Percentiles rank a stretch among this genome's conserved stretches.
Evolutionary conservation across 1,284 basidiomycete species (phyloP).

Genomic region (Tilletiopsis washingtonensis): DNA sequence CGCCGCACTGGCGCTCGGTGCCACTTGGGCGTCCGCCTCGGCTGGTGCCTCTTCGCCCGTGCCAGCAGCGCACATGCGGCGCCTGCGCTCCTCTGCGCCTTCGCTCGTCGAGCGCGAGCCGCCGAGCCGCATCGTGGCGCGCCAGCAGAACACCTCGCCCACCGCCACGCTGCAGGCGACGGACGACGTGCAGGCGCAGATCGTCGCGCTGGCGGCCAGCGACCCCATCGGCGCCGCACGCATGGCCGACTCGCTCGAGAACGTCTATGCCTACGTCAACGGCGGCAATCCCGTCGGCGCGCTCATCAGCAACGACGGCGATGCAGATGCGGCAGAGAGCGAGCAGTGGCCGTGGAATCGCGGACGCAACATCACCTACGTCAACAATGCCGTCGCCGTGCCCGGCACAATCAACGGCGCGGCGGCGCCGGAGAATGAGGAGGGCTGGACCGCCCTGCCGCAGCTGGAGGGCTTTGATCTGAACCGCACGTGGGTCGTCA

Average conservation of each 20-base stretch:
- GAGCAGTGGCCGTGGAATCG: conserved; percentile 31
- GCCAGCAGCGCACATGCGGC: too few species aligned
- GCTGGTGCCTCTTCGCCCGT: too few species aligned
- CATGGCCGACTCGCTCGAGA: conserved; percentile 11
- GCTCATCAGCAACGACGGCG: conserved; percentile 9
- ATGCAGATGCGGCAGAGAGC: too few species aligned
- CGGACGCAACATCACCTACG: conserved; percentile 14
- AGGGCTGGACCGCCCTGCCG: conserved; percentile 50
- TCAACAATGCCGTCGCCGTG: conserved; percentile 17
- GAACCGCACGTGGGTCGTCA: conserved; percentile 21
- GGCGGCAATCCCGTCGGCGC: conserved; percentile 1
- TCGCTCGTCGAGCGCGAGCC: too few species aligned
- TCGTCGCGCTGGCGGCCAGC: conserved; percentile 13
- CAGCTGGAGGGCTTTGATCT: conserved; percentile 24
- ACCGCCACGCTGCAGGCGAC: conserved; percentile 1
- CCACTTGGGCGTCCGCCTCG: too few species aligned
- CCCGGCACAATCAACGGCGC: not conserved
- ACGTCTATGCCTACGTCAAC: not conserved
- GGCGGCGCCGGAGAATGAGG: conserved; percentile 6
- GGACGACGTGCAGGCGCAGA: conserved; percentile 1
- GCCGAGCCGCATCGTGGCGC: too few species aligned
- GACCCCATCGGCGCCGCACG: conserved; percentile 36
- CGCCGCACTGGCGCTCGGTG: too few species aligned
- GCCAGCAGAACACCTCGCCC: too few species aligned
- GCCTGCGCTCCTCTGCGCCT: too few species aligned